Conservation (phyloP, 768 basidiomycete genomes). For the Leccinum aurantiacum region DNA sequence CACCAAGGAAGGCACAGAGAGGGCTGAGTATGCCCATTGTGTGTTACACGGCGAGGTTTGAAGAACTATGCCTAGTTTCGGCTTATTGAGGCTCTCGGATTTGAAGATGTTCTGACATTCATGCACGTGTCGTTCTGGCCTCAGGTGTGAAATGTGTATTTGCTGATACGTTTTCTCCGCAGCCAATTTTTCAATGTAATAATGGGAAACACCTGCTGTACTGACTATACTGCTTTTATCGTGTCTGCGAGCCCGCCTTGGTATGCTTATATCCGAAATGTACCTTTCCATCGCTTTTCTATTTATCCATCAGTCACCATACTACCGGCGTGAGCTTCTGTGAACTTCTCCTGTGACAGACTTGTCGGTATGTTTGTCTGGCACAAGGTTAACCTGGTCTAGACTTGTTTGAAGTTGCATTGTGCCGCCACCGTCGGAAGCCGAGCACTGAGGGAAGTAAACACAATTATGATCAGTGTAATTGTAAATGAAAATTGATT, state of each 20-base stretch:
- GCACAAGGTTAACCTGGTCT: not conserved
- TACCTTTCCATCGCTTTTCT: not conserved
- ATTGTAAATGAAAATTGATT: no score
- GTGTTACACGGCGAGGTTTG: constrained; percentile 54
- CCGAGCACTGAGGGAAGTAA: not conserved
- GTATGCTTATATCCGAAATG: not conserved
- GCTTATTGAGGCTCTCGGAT: not conserved
- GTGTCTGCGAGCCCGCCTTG: not conserved
- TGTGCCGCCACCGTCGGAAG: not conserved
- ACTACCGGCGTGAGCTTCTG: not conserved
- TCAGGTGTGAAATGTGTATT: not conserved
- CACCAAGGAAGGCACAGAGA: constrained; percentile 61
- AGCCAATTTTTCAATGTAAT: not conserved
- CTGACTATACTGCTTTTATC: not conserved
- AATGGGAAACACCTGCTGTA: not conserved
- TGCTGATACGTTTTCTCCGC: not conserved
- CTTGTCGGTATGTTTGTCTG: not conserved
- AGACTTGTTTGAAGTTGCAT: not conserved
- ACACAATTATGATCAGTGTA: no score
- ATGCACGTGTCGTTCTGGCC: not conserved
- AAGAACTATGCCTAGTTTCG: not conserved
- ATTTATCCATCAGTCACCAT: not conserved
- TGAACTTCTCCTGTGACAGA: not conserved
- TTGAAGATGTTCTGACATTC: not conserved
- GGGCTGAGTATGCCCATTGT: constrained; percentile 54